phyloP scores from a whole-genome alignment of 805 yeast genomes.

The Maudiozyma barnettii region DNA sequence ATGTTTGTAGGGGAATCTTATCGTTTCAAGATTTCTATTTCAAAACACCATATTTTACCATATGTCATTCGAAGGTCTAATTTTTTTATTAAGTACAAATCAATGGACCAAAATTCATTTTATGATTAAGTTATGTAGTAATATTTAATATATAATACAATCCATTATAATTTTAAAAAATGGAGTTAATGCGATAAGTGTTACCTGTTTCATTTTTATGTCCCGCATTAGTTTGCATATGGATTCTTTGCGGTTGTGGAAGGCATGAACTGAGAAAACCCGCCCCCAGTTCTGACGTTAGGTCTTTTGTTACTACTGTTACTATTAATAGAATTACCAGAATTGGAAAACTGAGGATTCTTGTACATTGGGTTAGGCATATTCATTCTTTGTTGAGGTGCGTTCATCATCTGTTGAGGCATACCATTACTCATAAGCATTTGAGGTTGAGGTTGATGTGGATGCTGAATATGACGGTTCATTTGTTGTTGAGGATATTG shows the following conservation, averaged over 20 bases:
- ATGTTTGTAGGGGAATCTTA: no score
- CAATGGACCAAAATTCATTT: no score
- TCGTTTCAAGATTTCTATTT: no score
- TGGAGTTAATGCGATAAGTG: no score
- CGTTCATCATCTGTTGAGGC: constrained; percentile 7
- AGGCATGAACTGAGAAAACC: constrained; percentile 30
- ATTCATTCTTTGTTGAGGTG: constrained; percentile 1
- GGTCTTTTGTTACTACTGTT: constrained; percentile 6
- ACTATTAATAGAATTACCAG: constrained; percentile 1
- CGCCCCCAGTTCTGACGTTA: constrained; percentile 16
- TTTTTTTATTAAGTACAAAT: no score
- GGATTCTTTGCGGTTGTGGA: constrained; percentile 15
- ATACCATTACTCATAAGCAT: not conserved
- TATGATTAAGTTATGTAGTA: no score
- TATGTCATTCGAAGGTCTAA: no score
- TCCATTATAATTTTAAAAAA: no score
- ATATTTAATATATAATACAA: no score
- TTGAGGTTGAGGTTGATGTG: not conserved
- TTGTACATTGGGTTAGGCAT: constrained; percentile 1
- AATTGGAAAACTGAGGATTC: constrained; percentile 1
- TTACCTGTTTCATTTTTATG: no score
- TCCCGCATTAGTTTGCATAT: constrained; percentile 9
- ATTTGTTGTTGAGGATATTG: not conserved
- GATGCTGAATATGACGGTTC: not conserved
- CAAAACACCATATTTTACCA: no score